These are phyloP conservation scores for Trametes gibbosa DNA, from an alignment of 768 basidiomycete genomes.

Conservation along the genomic window DNA sequence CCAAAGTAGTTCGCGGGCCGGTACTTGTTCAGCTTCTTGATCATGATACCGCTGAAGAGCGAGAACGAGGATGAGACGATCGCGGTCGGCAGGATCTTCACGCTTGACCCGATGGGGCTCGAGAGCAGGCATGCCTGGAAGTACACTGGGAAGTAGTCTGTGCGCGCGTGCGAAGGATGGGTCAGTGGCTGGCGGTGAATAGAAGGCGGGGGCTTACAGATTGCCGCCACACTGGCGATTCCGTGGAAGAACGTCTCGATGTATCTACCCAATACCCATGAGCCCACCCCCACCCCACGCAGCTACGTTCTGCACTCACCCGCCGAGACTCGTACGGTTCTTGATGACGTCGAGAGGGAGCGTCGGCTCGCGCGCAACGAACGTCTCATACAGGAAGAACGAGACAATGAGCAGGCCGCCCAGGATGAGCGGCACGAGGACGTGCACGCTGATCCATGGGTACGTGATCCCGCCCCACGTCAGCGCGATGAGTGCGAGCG, in stretches of 20 bases:
- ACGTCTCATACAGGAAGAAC: slow-evolving; percentile 25
- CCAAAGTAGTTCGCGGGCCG: slow-evolving; percentile 34
- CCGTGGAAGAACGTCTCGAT: slow-evolving; percentile 26
- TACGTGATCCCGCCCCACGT: slow-evolving; percentile 37
- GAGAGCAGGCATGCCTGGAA: slow-evolving; percentile 41
- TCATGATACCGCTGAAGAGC: slow-evolving; percentile 24
- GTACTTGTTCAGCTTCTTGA: slow-evolving; percentile 30
- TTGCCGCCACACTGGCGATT: slow-evolving; percentile 13
- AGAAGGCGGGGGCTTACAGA: slow-evolving; percentile 25
- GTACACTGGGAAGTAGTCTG: slow-evolving; percentile 43
- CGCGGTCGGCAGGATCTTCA: slow-evolving; percentile 25
- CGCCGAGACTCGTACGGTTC: slow-evolving; percentile 12
- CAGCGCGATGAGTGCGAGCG: slow-evolving; percentile 22
- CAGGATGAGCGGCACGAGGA: slow-evolving; percentile 37
- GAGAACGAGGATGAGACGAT: slow-evolving; percentile 30
- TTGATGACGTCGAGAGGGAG: slow-evolving; percentile 6
- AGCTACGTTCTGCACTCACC: not conserved
- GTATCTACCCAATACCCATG: slow-evolving; percentile 23
- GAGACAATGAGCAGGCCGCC: slow-evolving; percentile 32
- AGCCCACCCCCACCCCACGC: not conserved
- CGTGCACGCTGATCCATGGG: slow-evolving; percentile 30
- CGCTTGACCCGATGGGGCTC: slow-evolving; percentile 30
- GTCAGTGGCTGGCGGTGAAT: not conserved
- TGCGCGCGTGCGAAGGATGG: slow-evolving; percentile 29
- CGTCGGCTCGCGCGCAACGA: slow-evolving; percentile 7